These are phyloP conservation scores for Trichoderma oligosporum DNA, from an alignment of 2,329 filamentous ascomycete species.

Conservation along the genomic window DNA sequence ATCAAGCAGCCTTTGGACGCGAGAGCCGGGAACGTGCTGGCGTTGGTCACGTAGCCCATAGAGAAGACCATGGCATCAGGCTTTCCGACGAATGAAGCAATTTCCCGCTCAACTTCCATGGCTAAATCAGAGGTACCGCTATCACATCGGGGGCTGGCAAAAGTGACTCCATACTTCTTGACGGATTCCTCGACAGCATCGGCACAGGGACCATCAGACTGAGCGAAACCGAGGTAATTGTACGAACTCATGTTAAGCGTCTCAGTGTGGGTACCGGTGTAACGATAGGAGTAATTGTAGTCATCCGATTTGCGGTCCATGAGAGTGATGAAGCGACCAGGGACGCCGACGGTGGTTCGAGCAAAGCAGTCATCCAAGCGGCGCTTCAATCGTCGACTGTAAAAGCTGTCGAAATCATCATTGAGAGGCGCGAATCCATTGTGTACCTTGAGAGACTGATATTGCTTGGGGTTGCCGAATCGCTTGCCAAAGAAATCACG, in stretches of 20 bases:
- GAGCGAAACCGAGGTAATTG: slow-evolving; percentile 97
- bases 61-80: slow-evolving; percentile 94
- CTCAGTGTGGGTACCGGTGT: slow-evolving; percentile 86
- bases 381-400: slow-evolving; percentile 86
- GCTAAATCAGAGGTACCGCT: slow-evolving; percentile 83
- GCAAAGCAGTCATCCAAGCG: slow-evolving; percentile 97
- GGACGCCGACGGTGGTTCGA: slow-evolving; percentile 86
- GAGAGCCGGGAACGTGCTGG: slow-evolving; percentile 85
- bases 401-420: slow-evolving; percentile 98
- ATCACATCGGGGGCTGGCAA: slow-evolving; percentile 77
- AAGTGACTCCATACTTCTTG: slow-evolving; percentile 78
- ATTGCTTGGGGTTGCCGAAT: slow-evolving; percentile 77
- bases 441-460: slow-evolving; percentile 74
- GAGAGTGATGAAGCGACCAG: slow-evolving; percentile 88
- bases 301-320: slow-evolving; percentile 88
- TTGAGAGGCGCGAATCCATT: slow-evolving; percentile 95
- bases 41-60: slow-evolving; percentile 98
- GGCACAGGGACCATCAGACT: slow-evolving; percentile 94
- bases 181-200: slow-evolving; percentile 85
- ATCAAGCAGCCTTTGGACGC: slow-evolving; percentile 91
- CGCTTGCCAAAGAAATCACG: slow-evolving; percentile 97
- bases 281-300: slow-evolving; percentile 84
- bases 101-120: slow-evolving; percentile 81
- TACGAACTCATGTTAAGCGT: slow-evolving; percentile 99
- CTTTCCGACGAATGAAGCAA: slow-evolving; percentile 92